These are phyloP conservation scores for Sordariomycetes sp. DNA, from an alignment of 2,329 filamentous ascomycete genomes.

Conservation along the genomic window DNA sequence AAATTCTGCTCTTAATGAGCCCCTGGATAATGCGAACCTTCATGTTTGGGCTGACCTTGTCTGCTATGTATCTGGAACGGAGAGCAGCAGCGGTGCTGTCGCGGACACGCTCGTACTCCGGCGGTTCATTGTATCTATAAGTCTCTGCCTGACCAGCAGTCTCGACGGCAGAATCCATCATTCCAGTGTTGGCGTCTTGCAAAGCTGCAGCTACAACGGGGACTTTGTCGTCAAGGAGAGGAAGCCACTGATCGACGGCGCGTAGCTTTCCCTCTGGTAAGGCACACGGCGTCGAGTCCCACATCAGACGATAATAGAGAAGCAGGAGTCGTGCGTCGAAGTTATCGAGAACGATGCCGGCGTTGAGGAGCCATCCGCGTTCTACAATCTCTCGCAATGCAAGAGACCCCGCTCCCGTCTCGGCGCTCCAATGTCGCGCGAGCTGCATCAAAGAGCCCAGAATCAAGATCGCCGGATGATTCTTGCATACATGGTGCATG, in stretches of 20 bases:
- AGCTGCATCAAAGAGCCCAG: background rate
- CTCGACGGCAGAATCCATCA: no score
- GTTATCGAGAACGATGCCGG: slow-evolving; percentile 7
- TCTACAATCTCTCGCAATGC: slow-evolving; percentile 6
- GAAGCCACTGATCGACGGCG: slow-evolving; percentile 3
- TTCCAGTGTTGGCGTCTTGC: no score
- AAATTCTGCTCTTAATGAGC: slow-evolving; percentile 1
- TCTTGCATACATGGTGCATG: background rate
- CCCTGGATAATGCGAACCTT: no score
- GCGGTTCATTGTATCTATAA: no score
- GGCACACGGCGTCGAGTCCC: slow-evolving; percentile 7
- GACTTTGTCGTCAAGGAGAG: background rate
- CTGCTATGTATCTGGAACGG: no score
- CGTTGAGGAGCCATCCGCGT: slow-evolving; percentile 9
- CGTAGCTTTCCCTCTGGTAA: slow-evolving; percentile 2
- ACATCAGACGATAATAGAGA: slow-evolving; percentile 9
- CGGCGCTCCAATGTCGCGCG: background rate
- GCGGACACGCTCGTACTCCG: no score
- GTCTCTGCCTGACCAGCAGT: no score
- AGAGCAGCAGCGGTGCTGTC: no score
- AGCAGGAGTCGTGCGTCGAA: slow-evolving; percentile 6
- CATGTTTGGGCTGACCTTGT: no score
- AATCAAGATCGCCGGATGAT: background rate
- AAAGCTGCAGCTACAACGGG: no score
- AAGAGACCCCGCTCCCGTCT: no score